Conservation (phyloP, 2,329 filamentous ascomycete genomes). For the Trichoderma atroviride region DNA sequence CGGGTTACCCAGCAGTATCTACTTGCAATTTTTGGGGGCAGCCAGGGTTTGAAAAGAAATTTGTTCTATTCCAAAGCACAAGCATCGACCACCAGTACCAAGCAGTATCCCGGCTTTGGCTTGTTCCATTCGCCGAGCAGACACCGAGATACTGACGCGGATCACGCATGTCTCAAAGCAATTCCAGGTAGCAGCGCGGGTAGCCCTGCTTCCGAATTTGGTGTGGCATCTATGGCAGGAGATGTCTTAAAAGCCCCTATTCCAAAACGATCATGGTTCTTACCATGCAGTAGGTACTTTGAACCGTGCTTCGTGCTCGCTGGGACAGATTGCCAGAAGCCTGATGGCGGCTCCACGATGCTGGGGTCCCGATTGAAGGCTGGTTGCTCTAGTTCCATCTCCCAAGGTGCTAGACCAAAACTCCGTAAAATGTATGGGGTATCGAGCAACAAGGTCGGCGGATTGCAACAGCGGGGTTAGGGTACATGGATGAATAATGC, state of each 20-base stretch:
- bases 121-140: not conserved
- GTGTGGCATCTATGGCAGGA: not conserved
- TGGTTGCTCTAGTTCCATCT: not conserved
- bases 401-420: not conserved
- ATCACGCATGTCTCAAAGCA: not conserved
- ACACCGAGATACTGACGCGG: not conserved
- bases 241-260: not conserved
- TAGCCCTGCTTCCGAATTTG: not conserved
- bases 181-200: not conserved
- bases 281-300: not conserved
- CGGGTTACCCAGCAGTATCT: not conserved
- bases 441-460: not conserved
- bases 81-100: not conserved
- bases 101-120: not conserved
- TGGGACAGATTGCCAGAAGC: not conserved
- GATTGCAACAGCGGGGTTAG: not conserved
- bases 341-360: not conserved
- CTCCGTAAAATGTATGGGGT: not conserved
- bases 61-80: not conserved
- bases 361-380: not conserved
- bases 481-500: not conserved
- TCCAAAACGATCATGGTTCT: not conserved
- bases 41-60: not conserved
- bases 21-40: not conserved
- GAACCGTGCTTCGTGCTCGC: not conserved